Evolutionary conservation across 306 rosid species (phyloP).

Genomic region (Corylus heterophylla): DNA sequence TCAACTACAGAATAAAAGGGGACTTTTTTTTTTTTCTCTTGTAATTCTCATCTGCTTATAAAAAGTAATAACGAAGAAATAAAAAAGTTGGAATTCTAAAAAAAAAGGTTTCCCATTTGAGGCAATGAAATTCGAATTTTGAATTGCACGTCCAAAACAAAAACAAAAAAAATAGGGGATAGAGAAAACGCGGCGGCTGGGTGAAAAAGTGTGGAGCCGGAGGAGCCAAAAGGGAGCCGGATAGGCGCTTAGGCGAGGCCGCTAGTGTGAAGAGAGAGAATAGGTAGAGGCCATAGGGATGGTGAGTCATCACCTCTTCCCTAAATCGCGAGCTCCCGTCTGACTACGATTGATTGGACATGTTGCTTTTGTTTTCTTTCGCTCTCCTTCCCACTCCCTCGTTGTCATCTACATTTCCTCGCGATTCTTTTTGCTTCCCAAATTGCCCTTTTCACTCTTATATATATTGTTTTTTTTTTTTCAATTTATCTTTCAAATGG

Average conservation of each 20-base stretch:
- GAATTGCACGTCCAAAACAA: too few relatives aligned
- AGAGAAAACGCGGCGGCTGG: slow-evolving; percentile 15
- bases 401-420: slow-evolving; percentile 27
- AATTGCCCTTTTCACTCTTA: not conserved
- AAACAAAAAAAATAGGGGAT: accelerated
- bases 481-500: too few relatives aligned
- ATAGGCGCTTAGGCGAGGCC: not conserved
- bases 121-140: too few relatives aligned
- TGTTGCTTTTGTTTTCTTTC: slow-evolving; percentile 32
- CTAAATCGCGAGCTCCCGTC: slow-evolving; percentile 49
- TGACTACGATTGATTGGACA: slow-evolving; percentile 41
- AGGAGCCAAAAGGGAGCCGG: not conserved
- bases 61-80: too few relatives aligned
- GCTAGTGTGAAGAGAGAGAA: not conserved
- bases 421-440: not conserved
- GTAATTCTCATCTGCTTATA: too few relatives aligned
- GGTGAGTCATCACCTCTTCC: slow-evolving; percentile 38
- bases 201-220: not conserved
- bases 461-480: not conserved
- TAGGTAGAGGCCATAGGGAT: not conserved
- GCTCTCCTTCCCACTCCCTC: slow-evolving; percentile 18
- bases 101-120: too few relatives aligned
- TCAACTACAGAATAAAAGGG: too few relatives aligned
- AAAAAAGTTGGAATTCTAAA: too few relatives aligned
- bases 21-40: too few relatives aligned